phyloP scores from a whole-genome alignment of 2,329 filamentous ascomycete genomes.

The Fusarium piperis region DNA sequence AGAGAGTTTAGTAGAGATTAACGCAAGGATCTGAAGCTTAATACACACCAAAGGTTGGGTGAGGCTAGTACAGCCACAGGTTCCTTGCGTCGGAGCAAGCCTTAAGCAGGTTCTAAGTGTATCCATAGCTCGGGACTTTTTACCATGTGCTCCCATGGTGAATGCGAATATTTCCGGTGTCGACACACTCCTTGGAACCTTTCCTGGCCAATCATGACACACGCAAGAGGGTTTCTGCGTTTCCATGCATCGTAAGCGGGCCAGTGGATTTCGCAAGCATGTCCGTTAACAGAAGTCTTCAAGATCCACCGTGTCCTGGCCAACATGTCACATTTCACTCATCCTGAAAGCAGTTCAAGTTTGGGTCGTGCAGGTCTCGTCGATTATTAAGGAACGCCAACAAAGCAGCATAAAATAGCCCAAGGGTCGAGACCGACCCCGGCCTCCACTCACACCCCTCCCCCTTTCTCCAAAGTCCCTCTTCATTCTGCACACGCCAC shows the following conservation, averaged over 20 bases:
- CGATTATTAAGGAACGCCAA: not conserved
- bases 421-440: slow-evolving; percentile 18
- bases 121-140: not conserved
- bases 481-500: not conserved
- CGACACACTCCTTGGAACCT: not conserved
- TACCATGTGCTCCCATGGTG: not conserved
- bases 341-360: not conserved
- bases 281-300: not conserved
- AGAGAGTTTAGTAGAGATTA: not conserved
- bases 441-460: not conserved
- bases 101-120: not conserved
- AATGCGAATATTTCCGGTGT: not conserved
- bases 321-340: not conserved
- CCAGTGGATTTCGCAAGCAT: not conserved
- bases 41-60: not conserved
- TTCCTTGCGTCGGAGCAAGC: not conserved
- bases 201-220: not conserved
- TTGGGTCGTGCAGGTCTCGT: not conserved
- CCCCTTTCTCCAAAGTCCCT: not conserved
- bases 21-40: not conserved
- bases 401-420: not conserved
- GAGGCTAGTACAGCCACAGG: not conserved
- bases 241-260: not conserved
- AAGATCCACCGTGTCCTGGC: not conserved
- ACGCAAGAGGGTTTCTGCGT: not conserved